Evolutionary conservation across 805 yeast genomes (phyloP), one percentile per base, ranked within the genome.

Genomic region (Lipomyces orientalis): DNA sequence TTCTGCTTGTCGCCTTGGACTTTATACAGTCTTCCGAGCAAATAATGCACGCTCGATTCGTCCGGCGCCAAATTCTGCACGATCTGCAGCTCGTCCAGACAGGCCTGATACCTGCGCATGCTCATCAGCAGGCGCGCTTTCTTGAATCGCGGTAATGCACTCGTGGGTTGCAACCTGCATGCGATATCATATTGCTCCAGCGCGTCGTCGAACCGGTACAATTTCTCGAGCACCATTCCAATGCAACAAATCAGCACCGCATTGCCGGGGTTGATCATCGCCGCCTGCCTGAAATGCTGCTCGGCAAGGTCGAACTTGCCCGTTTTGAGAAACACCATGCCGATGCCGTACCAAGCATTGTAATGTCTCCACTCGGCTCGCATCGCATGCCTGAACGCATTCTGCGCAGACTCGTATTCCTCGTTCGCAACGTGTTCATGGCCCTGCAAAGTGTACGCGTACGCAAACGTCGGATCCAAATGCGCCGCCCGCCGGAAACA

Each of bases 331-430:
- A 88, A 90, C 35, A 93, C 96, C 94, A 93, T 92, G 7, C 98
- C 99, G 65, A 95, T 85, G 34, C 99, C 99, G 75, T 95, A 95
- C 75, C 93, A 87, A 0, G 98, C 98, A 78, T 94, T 95, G 78
- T 93, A 95, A 76, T 92, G 97, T 65, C 93, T 83, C 58, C 88
- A 84, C 74, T 94, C 97, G 54, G 88, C 83, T 31, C 89, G 80
- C 58, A 95, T 82, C 2, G 97, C 96, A 69, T 83, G 82, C 49
- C 97, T 79, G 83, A 93, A 95, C 68, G 91, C 87, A 65, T 89
- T 91, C 69, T 90, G 84, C 0, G 99, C 98, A 75, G 88, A 86
- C 76, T 93, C 97, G 79, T 89, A 91, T 49, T 96, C 93, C 79
- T 96, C 99, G 74, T 87, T 91, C 1, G 94, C 85, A 43, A 91